Conservation (phyloP, 257 asterid species). For the Solanum chmielewskii region DNA sequence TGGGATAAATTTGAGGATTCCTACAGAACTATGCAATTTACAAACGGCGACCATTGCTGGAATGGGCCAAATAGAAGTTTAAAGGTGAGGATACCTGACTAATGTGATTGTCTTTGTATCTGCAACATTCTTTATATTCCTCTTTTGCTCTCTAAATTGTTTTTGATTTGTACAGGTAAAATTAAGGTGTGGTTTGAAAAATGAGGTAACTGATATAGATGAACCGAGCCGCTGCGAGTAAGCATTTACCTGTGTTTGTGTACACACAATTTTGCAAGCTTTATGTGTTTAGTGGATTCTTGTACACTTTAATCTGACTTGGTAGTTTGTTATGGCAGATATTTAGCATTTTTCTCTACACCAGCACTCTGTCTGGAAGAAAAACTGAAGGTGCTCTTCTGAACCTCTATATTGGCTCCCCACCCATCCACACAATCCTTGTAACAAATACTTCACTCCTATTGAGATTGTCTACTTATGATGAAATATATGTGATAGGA, state of each 20-base stretch:
- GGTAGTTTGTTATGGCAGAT: conserved; percentile 32
- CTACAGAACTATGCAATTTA: conserved; percentile 55
- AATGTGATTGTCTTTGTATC: background rate
- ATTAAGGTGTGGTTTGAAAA: conserved; percentile 83
- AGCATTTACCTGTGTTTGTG: conserved; percentile 10
- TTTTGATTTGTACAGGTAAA: conserved; percentile 44
- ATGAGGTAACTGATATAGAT: conserved; percentile 72
- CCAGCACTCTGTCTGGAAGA: conserved; percentile 77
- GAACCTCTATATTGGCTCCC: background rate
- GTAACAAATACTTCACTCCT: background rate
- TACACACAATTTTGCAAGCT: background rate
- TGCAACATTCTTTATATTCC: background rate
- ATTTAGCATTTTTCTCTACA: conserved; percentile 61
- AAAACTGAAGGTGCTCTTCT: conserved; percentile 51
- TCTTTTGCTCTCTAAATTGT: background rate
- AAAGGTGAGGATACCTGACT: conserved; percentile 34
- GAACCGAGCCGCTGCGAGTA: conserved; percentile 99
- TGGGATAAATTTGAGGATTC: conserved; percentile 94
- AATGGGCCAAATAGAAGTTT: conserved; percentile 94
- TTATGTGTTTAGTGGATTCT: background rate
- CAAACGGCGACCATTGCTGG: conserved; percentile 93
- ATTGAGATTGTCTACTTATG: background rate
- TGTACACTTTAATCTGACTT: conserved; percentile 1
- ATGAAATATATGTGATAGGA: conserved; percentile 30
- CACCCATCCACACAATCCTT: background rate